Percentiles rank a stretch among this genome's conserved stretches.
phyloP scores from a whole-genome alignment of 2,329 filamentous ascomycete genomes.

The Rhynchosporium agropyri region DNA sequence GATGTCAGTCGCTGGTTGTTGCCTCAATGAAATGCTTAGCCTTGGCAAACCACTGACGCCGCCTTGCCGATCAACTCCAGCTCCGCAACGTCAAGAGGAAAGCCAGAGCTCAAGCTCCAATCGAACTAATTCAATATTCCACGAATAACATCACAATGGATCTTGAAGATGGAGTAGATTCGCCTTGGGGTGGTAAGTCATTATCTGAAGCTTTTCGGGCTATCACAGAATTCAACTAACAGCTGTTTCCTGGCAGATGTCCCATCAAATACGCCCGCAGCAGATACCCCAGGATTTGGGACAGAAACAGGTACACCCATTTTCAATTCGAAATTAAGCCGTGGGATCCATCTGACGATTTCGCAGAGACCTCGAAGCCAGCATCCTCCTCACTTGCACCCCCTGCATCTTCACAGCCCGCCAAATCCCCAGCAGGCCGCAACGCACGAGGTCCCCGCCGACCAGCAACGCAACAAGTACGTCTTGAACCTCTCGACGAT shows the following conservation, averaged over 20 bases:
- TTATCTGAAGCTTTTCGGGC: neutral
- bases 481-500: slow-evolving; percentile 74
- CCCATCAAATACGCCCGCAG: slow-evolving; percentile 45
- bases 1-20: slow-evolving; percentile 3
- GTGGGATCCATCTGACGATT: slow-evolving; percentile 8
- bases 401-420: slow-evolving; percentile 27
- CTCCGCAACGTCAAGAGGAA: slow-evolving; percentile 19
- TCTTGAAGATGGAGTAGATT: slow-evolving; percentile 49
- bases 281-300: slow-evolving; percentile 35
- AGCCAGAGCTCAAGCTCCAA: slow-evolving; percentile 23
- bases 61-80: slow-evolving; percentile 24
- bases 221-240: neutral
- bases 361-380: slow-evolving; percentile 32
- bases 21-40: slow-evolving; percentile 23
- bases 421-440: slow-evolving; percentile 40
- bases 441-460: slow-evolving; percentile 51
- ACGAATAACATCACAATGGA: slow-evolving; percentile 43
- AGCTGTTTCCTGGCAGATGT: slow-evolving; percentile 43
- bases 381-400: slow-evolving; percentile 31
- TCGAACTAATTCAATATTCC: slow-evolving; percentile 20
- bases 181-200: slow-evolving; percentile 49
- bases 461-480: slow-evolving; percentile 74
- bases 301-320: slow-evolving; percentile 31
- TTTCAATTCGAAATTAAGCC: neutral
- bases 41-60: slow-evolving; percentile 12